Base-by-base conservation (phyloP, 495 filamentous ascomycete species). In the Podospora fimiseda region DNA sequence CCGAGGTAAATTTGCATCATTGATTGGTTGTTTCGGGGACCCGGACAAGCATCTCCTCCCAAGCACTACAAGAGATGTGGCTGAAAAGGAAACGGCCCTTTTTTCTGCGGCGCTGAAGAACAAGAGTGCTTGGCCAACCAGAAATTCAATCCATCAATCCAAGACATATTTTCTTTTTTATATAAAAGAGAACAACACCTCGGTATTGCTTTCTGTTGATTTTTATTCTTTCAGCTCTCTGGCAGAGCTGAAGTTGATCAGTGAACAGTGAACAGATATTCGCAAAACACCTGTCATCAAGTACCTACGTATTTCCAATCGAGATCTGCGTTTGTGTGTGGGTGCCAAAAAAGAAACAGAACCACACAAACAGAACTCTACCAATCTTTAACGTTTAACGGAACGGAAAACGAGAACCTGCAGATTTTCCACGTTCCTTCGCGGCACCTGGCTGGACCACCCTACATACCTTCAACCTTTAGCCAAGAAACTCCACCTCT, bases 81-180 rank as follows among this genome's bases (percentile, higher is more conserved):
- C 55, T 57, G 44, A 45, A 39, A n/a, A n/a, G 50, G 18, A 57
- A 57, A 57, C 55, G 55, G 55, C 55, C 55, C 55, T 57, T 57
- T 57, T 57, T 27, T 48, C 19, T n/a, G n/a, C n/a, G n/a, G n/a
- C n/a, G n/a, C n/a, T n/a, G n/a, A 45, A 27, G 9, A 42, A 41
- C 19, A 40, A 16, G 13, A 40, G 15, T 20, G 37, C 19, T 2
- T 15, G 46, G 30, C 15, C n/a, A 8, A 7, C 8, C 4, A 7
- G 19, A 3, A 3, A 9, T 30, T 22, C 7, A 6, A 15, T 6
- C 3, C 44, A 47, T 14, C 23, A 3, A 45, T 20, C 7, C 40
- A 16, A 11, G 18, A 13, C 7, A 43, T 9, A 9, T 16, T 45
- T 20, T 5, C 9, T 45, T 37, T 2, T 48, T 23, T 43, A 38